Base-by-base conservation (phyloP, 2,329 filamentous ascomycete genomes). In the Arachnopeziza araneosa region DNA sequence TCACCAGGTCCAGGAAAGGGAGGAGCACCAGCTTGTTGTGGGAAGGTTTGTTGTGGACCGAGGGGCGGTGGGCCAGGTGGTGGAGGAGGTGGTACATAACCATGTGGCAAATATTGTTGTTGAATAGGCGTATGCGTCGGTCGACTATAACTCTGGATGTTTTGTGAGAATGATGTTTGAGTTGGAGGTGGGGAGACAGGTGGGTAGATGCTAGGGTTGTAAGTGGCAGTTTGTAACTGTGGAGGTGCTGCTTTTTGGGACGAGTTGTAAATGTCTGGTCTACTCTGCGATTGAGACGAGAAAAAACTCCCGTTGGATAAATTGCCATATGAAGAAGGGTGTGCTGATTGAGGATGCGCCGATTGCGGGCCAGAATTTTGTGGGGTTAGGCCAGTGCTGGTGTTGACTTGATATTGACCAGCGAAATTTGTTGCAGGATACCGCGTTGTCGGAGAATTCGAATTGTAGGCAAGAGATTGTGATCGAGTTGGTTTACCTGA, bases 81-180 rank as follows among this genome's bases (percentile, higher is more conserved):
- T 12, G 86, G 86, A 2, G 86, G 86, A 21, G 86, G 86, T 0
- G 85, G 85, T 24, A 88, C 79, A 70, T 87, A 89, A 4, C 85
- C 85, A 56, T 84, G 80, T 14, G 84, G 84, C 57, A 87, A 74
- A 63, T 75, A 74, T 61, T 76, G 74, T 19, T 75, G 72, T 30
- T 76, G 76, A 67, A 69, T n/a, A 70, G 62, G 50, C 63, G 63
- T 53, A 48, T 64, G 64, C 49, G 73, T 72, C 26, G 61, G 65
- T 53, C 69, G 71, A 2, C 68, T 52, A 50, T 67, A 67, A 49
- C 50, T 63, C 44, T 68, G 66, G 55, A 66, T 64, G 55, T 62
- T 70, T 49, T 70, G 71, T 12, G 64, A 54, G 50, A 74, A 72
- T 44, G 67, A 64, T 17, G 67, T 66, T 70, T 89, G 86, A 48